Evolutionary conservation across 345 rosid species (phyloP).

Genomic region (Rhizophora mangle): DNA sequence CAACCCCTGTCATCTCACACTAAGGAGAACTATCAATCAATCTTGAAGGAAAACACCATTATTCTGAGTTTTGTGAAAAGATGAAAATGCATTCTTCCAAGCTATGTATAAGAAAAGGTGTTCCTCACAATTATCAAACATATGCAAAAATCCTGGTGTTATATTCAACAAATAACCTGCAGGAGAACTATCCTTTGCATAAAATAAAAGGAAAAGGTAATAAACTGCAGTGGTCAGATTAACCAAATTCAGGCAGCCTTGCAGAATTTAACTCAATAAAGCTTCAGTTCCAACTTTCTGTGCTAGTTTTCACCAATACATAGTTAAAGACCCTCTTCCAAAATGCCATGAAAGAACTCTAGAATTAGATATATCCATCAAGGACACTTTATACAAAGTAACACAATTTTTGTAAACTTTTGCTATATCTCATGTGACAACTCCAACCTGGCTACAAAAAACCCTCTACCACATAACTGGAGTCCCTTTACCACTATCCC

Average conservation of each 20-base stretch:
- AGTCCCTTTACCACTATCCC: too few species aligned
- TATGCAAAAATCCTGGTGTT: too few species aligned
- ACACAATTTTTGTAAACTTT: background rate
- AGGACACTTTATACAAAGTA: background rate
- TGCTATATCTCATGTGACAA: too few species aligned
- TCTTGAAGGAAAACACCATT: slow-evolving; percentile 22
- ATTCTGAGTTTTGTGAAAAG: background rate
- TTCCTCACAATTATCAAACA: too few species aligned
- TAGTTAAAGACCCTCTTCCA: background rate
- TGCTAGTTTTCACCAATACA: background rate
- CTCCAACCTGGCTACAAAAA: too few species aligned
- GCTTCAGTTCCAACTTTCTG: background rate
- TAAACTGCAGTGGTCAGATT: too few species aligned
- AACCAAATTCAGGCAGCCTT: background rate
- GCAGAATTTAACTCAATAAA: background rate
- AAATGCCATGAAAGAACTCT: background rate
- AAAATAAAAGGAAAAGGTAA: too few species aligned
- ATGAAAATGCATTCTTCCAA: background rate
- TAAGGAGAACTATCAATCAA: slow-evolving; percentile 52
- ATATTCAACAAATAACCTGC: too few species aligned
- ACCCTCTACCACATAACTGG: too few species aligned
- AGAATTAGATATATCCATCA: background rate
- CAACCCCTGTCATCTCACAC: slow-evolving; percentile 99
- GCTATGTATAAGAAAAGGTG: too few species aligned
- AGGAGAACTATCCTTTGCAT: too few species aligned